These are phyloP conservation scores for Trypanosoma theileri DNA, from an alignment of 208 protist species.

Conservation along the genomic window DNA sequence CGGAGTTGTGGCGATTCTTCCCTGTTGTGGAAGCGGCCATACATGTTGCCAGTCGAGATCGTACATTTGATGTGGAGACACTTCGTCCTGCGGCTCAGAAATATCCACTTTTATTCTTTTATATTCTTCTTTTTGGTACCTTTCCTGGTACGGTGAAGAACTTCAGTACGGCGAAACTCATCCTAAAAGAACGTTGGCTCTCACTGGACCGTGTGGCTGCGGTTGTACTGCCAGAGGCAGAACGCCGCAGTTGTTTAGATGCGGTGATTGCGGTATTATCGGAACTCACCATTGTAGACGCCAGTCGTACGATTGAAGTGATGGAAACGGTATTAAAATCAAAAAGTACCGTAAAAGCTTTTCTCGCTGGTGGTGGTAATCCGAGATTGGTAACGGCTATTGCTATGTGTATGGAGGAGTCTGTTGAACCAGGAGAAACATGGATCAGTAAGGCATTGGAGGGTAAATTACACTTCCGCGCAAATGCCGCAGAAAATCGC, in stretches of 20 bases:
- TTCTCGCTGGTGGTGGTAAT: slow-evolving; percentile 68
- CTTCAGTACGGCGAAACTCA: slow-evolving; percentile 62
- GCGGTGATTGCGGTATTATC: slow-evolving; percentile 75
- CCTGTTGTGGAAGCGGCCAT: slow-evolving; percentile 82
- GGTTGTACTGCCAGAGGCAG: slow-evolving; percentile 68
- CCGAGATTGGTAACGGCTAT: slow-evolving; percentile 81
- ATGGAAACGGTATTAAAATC: slow-evolving; percentile 72
- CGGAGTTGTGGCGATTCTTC: slow-evolving; percentile 77
- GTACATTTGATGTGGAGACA: slow-evolving; percentile 74
- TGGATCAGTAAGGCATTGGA: slow-evolving; percentile 84
- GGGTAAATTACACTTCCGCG: slow-evolving; percentile 79
- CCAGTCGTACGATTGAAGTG: slow-evolving; percentile 64
- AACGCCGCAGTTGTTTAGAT: slow-evolving; percentile 60
- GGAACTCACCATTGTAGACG: slow-evolving; percentile 65
- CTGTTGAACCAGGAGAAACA: slow-evolving; percentile 66
- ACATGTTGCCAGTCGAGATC: slow-evolving; percentile 78
- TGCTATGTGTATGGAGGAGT: slow-evolving; percentile 89
- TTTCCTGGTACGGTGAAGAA: slow-evolving; percentile 81
- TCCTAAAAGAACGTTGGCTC: slow-evolving; percentile 59
- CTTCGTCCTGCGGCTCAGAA: slow-evolving; percentile 62
- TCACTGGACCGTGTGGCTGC: slow-evolving; percentile 60
- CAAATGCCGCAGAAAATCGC: slow-evolving; percentile 82
- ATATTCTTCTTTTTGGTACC: slow-evolving; percentile 61
- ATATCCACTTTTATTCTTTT: slow-evolving; percentile 75
- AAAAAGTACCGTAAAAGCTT: slow-evolving; percentile 63